Conservation (phyloP, 352 stramenopile species). For the Peronospora tabacina region DNA sequence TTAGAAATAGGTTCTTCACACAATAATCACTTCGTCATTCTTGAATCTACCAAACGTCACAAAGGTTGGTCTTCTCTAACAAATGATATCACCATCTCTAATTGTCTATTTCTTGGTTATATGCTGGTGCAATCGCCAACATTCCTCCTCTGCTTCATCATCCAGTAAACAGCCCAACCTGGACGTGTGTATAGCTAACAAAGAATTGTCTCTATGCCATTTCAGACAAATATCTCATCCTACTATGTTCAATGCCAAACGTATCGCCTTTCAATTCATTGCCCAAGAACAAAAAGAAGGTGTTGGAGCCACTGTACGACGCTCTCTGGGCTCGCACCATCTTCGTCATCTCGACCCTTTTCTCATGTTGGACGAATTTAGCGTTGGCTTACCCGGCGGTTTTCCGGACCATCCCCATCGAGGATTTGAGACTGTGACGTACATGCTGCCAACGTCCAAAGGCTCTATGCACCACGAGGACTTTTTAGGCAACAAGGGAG, state of each 20-base stretch:
- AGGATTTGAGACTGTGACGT: constrained; percentile 90
- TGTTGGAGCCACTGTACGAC: constrained; percentile 46
- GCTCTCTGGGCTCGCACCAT: constrained; percentile 44
- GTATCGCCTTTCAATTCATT: constrained; percentile 49
- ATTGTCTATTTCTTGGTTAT: constrained; percentile 1
- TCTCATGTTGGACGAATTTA: constrained; percentile 55
- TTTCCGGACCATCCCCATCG: constrained; percentile 89
- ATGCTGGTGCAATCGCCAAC: background rate
- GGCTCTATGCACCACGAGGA: constrained; percentile 86
- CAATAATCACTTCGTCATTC: constrained; percentile 8
- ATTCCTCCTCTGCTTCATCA: background rate
- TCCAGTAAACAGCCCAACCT: constrained; percentile 8
- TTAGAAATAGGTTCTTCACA: too few species aligned
- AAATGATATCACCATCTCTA: constrained; percentile 1
- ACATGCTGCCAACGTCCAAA: constrained; percentile 63
- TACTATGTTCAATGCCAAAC: constrained; percentile 27
- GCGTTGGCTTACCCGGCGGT: constrained; percentile 51
- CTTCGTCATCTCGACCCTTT: constrained; percentile 47
- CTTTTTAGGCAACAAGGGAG: constrained; percentile 54
- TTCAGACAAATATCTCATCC: constrained; percentile 6
- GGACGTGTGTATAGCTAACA: constrained; percentile 21
- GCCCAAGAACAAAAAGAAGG: constrained; percentile 45
- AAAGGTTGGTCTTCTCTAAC: constrained; percentile 10
- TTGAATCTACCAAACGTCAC: constrained; percentile 1
- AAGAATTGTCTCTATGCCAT: constrained; percentile 19